A percentile compares a stretch with the other conserved stretches of the same genome.
Conservation (phyloP, 176 grass and related monocot genomes). For the Carex myosuroides region DNA sequence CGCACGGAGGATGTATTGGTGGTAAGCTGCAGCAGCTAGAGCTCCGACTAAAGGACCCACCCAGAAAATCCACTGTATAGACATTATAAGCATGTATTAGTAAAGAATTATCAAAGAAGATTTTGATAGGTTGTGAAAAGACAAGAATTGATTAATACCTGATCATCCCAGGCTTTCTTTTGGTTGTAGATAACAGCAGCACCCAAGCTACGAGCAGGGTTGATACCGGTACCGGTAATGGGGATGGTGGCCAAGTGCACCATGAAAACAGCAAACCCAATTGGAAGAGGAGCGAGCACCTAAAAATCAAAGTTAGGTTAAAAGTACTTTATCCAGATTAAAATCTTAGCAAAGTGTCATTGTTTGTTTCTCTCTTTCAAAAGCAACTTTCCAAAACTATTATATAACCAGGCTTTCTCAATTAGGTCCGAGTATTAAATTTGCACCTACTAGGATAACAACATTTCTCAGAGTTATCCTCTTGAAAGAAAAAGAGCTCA, state of each 20-base stretch:
- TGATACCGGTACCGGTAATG: slow-evolving; percentile 22
- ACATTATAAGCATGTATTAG: neutral
- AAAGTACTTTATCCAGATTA: neutral
- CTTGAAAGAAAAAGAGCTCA: neutral
- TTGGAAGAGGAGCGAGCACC: slow-evolving; percentile 26
- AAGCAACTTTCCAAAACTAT: neutral
- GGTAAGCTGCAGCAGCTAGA: slow-evolving; percentile 22
- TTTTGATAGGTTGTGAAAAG: neutral
- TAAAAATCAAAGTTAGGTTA: slow-evolving; percentile 1
- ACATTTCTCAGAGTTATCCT: neutral
- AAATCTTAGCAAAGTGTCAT: neutral
- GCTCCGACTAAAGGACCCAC: slow-evolving; percentile 17
- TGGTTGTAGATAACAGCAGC: slow-evolving; percentile 25
- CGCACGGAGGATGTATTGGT: slow-evolving; percentile 26
- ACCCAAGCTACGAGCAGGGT: slow-evolving; percentile 23
- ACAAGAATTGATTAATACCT: neutral
- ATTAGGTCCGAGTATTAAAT: neutral
- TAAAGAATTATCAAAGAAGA: neutral
- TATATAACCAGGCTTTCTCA: neutral
- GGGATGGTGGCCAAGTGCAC: slow-evolving; percentile 29
- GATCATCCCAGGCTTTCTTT: slow-evolving; percentile 7
- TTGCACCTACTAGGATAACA: neutral
- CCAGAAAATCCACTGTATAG: slow-evolving; percentile 27
- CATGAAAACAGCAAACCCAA: slow-evolving; percentile 25
- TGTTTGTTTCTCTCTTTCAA: neutral